These are phyloP conservation scores for Eucalyptus leucophloia DNA, from an alignment of 345 rosid species.

Conservation along the genomic window DNA sequence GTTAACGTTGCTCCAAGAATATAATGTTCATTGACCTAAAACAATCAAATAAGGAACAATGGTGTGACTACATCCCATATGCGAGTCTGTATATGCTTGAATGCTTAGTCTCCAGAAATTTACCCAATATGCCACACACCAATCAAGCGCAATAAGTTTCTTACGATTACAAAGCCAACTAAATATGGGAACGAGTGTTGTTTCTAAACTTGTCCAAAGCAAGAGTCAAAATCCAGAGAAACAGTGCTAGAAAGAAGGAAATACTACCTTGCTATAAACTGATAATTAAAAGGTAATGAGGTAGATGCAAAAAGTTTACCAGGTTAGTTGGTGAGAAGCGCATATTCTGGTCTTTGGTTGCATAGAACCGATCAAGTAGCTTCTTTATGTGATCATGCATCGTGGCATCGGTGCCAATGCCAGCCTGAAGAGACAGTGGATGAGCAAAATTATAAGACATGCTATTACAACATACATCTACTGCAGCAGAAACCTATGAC, in stretches of 20 bases:
- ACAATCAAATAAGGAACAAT: neutral
- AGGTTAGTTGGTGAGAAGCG: constrained; percentile 89
- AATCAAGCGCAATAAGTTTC: neutral
- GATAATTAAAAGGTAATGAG: neutral
- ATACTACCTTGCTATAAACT: neutral
- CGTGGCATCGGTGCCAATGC: constrained; percentile 98
- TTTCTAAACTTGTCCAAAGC: neutral
- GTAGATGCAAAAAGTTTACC: constrained; percentile 23
- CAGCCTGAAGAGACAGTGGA: constrained; percentile 37
- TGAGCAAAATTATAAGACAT: neutral
- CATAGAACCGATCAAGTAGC: constrained; percentile 93
- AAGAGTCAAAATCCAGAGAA: neutral
- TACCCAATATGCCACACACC: neutral
- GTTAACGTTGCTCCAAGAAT: neutral
- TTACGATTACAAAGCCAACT: neutral
- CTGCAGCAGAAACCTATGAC: neutral
- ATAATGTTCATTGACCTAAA: neutral
- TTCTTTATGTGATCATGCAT: constrained; percentile 99
- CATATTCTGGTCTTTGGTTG: constrained; percentile 75
- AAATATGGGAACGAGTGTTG: neutral
- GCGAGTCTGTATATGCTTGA: neutral
- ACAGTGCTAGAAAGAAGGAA: neutral
- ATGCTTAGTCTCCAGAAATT: neutral
- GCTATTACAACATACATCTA: neutral
- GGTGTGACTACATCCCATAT: neutral